Conservation (phyloP, 2,329 filamentous ascomycete genomes). For the Myriosclerotinia scirpicola region DNA sequence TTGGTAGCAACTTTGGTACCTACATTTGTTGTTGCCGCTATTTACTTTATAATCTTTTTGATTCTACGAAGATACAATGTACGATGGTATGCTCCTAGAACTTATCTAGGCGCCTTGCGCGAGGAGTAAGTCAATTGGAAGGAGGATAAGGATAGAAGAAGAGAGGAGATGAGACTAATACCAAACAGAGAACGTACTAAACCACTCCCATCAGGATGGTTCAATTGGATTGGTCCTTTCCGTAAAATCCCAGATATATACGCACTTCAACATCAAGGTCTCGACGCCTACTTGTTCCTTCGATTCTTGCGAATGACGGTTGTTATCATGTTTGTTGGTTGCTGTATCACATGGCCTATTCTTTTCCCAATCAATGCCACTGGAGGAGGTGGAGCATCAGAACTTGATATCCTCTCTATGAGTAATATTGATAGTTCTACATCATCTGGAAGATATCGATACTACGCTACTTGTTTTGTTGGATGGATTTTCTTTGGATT, state of each 20-base stretch:
- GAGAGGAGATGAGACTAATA: not conserved
- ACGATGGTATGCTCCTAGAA: constrained; percentile 55
- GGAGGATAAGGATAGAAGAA: not conserved
- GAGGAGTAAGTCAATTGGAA: constrained; percentile 39
- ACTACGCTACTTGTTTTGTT: constrained; percentile 74
- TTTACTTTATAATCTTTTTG: constrained; percentile 50
- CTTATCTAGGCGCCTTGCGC: constrained; percentile 53
- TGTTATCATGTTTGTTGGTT: constrained; percentile 80
- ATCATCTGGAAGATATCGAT: constrained; percentile 55
- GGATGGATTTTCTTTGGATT: constrained; percentile 85
- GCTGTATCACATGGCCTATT: constrained; percentile 81
- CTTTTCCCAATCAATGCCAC: constrained; percentile 85
- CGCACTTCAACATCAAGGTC: constrained; percentile 83
- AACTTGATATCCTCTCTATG: constrained; percentile 79
- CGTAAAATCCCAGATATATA: constrained; percentile 72
- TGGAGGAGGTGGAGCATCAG: constrained; percentile 60
- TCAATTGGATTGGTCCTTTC: constrained; percentile 69
- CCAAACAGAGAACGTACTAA: constrained; percentile 55
- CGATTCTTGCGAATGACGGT: constrained; percentile 81
- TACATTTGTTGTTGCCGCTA: constrained; percentile 45
- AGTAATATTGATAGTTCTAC: constrained; percentile 65
- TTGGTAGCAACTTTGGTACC: constrained; percentile 51
- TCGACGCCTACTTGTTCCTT: constrained; percentile 89
- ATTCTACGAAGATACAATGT: constrained; percentile 50
- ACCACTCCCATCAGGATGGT: constrained; percentile 56